Percentiles rank a stretch among this genome's conserved stretches.
These are phyloP conservation scores for Boechera stricta DNA, from an alignment of 345 rosid species.

Conservation along the genomic window DNA sequence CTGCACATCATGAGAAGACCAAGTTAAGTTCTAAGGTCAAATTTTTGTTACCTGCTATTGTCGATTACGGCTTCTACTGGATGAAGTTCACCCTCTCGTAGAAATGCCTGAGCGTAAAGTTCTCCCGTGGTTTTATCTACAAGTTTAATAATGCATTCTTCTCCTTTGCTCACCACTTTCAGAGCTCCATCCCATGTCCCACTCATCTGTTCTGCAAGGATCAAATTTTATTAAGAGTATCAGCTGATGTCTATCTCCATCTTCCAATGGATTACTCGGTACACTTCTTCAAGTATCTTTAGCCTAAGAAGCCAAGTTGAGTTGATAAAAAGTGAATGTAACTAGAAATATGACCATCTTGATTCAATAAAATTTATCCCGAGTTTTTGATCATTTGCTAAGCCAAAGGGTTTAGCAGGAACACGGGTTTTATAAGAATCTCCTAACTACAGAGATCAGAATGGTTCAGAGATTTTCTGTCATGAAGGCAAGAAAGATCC, in stretches of 20 bases:
- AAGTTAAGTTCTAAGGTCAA: conserved; percentile 17
- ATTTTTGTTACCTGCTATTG: conserved; percentile 79
- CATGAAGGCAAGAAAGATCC: conserved; percentile 50
- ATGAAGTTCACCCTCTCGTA: conserved; percentile 90
- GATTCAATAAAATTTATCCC: conserved; percentile 12
- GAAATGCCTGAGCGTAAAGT: conserved; percentile 91
- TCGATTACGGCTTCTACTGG: conserved; percentile 98
- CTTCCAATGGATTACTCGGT: conserved; percentile 1
- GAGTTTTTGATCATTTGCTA: conserved; percentile 6
- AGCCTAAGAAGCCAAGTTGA: conserved; percentile 8
- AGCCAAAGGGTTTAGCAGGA: neutral
- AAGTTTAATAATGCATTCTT: conserved; percentile 95
- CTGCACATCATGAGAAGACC: conserved; percentile 10
- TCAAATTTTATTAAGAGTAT: conserved; percentile 30
- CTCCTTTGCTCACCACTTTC: conserved; percentile 90
- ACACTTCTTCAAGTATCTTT: neutral
- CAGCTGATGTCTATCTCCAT: conserved; percentile 13
- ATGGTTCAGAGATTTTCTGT: conserved; percentile 3
- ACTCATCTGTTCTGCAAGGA: conserved; percentile 91
- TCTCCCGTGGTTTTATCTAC: conserved; percentile 92
- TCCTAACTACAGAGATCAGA: conserved; percentile 11
- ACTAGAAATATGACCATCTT: neutral
- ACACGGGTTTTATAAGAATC: neutral
- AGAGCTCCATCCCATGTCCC: conserved; percentile 95
- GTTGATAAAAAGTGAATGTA: conserved; percentile 2